Conservation (phyloP, 108 stramenopile genomes). For the Nannochloropsis salina region DNA sequence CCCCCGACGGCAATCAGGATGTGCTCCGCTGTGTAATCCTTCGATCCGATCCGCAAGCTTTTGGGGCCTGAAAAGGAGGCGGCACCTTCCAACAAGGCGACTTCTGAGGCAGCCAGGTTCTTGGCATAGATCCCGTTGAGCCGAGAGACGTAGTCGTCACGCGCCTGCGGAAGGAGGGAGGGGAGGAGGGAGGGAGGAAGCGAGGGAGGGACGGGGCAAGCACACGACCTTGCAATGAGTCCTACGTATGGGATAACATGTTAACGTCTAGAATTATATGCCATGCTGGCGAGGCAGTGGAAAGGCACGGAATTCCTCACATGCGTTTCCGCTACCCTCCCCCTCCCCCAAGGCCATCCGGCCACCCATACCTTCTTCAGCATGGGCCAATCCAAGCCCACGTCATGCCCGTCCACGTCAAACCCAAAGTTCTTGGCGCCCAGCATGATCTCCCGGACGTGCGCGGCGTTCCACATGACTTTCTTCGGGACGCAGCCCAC, state of each 20-base stretch:
- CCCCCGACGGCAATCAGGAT: slow-evolving; percentile 79
- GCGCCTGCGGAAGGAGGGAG: slow-evolving; percentile 25
- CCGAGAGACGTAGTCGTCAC: slow-evolving; percentile 68
- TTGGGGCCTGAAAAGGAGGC: slow-evolving; percentile 40
- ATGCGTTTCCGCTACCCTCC: background rate
- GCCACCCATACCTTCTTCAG: slow-evolving; percentile 55
- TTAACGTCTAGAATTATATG: too few relatives aligned
- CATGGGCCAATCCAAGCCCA: slow-evolving; percentile 64
- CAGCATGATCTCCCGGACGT: slow-evolving; percentile 66
- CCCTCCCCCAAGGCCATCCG: background rate
- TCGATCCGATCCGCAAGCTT: slow-evolving; percentile 48
- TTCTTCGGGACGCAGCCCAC: slow-evolving; percentile 96
- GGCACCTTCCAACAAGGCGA: slow-evolving; percentile 58
- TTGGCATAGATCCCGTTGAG: slow-evolving; percentile 80
- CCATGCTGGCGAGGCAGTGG: too few relatives aligned
- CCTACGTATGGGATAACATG: background rate
- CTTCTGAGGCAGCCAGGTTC: slow-evolving; percentile 64
- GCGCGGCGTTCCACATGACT: slow-evolving; percentile 75
- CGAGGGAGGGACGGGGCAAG: background rate
- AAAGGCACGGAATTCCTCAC: background rate
- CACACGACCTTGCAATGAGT: background rate
- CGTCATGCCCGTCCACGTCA: slow-evolving; percentile 28
- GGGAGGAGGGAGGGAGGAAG: background rate
- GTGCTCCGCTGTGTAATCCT: slow-evolving; percentile 62
- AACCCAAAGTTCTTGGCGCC: slow-evolving; percentile 53